Percentiles rank a stretch among this genome's conserved stretches.
These are phyloP conservation scores for Yamadazyma olivae DNA, from an alignment of 805 yeast species.

Conservation along the genomic window DNA sequence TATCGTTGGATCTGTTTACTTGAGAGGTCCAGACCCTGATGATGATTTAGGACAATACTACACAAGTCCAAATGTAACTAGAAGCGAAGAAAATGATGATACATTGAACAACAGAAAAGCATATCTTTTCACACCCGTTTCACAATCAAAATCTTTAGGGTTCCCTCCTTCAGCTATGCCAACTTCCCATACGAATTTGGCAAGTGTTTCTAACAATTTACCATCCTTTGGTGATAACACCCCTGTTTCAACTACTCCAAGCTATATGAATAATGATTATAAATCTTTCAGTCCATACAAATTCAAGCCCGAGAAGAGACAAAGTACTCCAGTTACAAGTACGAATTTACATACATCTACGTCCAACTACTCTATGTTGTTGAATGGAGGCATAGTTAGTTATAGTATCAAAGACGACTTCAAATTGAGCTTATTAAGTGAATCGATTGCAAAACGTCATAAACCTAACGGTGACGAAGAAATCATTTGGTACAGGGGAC, in stretches of 20 bases:
- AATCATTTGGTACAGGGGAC: constrained; percentile 65
- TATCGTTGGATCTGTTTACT: constrained; percentile 85
- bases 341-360: constrained; percentile 25
- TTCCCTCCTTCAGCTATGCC: constrained; percentile 1
- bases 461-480: constrained; percentile 15
- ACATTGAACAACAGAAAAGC: constrained; percentile 33
- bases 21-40: constrained; percentile 67
- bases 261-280: constrained; percentile 1
- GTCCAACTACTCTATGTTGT: constrained; percentile 32
- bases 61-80: constrained; percentile 37
- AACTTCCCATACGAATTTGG: neutral
- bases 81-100: constrained; percentile 40
- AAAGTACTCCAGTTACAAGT: constrained; percentile 11
- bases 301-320: constrained; percentile 7
- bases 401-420: constrained; percentile 24
- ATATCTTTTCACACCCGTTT: constrained; percentile 42
- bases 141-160: constrained; percentile 31
- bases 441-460: constrained; percentile 22
- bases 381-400: constrained; percentile 38
- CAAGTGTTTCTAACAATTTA: constrained; percentile 3
- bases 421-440: constrained; percentile 18
- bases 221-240: neutral
- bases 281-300: constrained; percentile 5
- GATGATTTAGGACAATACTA: constrained; percentile 80
- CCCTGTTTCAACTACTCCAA: constrained; percentile 1